These are phyloP conservation scores for Arthroderma sp. DNA, from an alignment of 2,329 filamentous ascomycete genomes.

Conservation along the genomic window DNA sequence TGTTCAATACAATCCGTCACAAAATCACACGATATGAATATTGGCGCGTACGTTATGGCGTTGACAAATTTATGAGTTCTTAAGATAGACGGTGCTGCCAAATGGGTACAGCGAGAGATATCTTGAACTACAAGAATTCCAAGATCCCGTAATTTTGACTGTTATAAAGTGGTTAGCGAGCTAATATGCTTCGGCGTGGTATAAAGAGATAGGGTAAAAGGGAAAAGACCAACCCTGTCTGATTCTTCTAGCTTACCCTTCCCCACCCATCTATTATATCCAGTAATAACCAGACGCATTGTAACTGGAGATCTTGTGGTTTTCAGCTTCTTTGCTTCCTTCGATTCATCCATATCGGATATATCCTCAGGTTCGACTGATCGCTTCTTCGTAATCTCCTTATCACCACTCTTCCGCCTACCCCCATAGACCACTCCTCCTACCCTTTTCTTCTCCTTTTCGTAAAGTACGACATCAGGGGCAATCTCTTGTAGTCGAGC, in stretches of 20 bases:
- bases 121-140: conserved; percentile 73
- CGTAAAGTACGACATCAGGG: conserved; percentile 75
- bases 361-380: conserved; percentile 36
- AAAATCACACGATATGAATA: conserved; percentile 63
- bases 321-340: conserved; percentile 50
- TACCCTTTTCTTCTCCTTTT: conserved; percentile 81
- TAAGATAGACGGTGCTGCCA: conserved; percentile 75
- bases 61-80: conserved; percentile 90
- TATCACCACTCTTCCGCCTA: conserved; percentile 30
- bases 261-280: conserved; percentile 68
- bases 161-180: too few species aligned
- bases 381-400: conserved; percentile 23
- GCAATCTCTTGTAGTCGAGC: conserved; percentile 63
- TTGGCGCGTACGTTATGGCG: conserved; percentile 67
- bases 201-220: background rate
- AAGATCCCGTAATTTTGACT: conserved; percentile 64
- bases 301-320: conserved; percentile 50
- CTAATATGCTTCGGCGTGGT: background rate
- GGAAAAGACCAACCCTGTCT: conserved; percentile 53
- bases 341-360: conserved; percentile 33
- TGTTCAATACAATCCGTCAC: conserved; percentile 63
- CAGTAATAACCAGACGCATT: conserved; percentile 69
- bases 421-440: conserved; percentile 52
- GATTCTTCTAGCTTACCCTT: conserved; percentile 60
- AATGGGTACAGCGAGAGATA: conserved; percentile 62